phyloP scores from a whole-genome alignment of 495 filamentous ascomycete species.

The Neurospora sublineolata region DNA sequence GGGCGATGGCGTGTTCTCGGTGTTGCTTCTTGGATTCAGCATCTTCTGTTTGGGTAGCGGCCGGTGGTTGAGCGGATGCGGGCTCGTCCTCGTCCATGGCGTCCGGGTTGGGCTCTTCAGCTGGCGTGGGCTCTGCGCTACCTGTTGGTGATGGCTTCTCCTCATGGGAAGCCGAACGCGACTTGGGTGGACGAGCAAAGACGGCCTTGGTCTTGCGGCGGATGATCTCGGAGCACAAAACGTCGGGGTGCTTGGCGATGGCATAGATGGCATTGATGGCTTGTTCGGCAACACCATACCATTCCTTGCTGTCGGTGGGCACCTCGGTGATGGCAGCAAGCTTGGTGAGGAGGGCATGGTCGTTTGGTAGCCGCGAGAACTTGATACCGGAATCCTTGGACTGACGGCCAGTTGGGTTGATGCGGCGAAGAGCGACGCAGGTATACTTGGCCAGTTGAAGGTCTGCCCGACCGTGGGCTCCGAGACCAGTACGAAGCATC shows the following conservation, averaged over 20 bases:
- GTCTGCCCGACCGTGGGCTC: constrained; percentile 65
- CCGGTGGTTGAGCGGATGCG: constrained; percentile 16
- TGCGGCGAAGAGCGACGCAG: constrained; percentile 80
- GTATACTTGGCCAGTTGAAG: constrained; percentile 88
- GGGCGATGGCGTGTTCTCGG: constrained; percentile 54
- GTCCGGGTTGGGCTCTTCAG: constrained; percentile 14
- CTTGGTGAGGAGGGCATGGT: constrained; percentile 72
- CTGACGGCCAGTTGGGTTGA: constrained; percentile 71
- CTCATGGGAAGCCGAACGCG: constrained; percentile 32
- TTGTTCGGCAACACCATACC: constrained; percentile 96
- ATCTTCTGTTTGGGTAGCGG: constrained; percentile 19
- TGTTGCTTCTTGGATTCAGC: constrained; percentile 25
- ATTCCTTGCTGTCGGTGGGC: constrained; percentile 81
- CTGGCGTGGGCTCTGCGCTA: not conserved
- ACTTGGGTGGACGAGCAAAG: constrained; percentile 39
- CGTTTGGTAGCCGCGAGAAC: constrained; percentile 74
- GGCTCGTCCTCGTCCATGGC: constrained; percentile 15
- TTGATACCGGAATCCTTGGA: constrained; percentile 56
- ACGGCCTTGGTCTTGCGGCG: constrained; percentile 75
- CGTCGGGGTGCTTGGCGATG: constrained; percentile 89
- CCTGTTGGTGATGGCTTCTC: constrained; percentile 14
- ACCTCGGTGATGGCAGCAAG: constrained; percentile 79
- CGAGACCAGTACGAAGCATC: constrained; percentile 83
- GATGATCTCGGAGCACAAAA: constrained; percentile 84
- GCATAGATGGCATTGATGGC: constrained; percentile 91